Evolutionary conservation across 306 rosid genomes (phyloP), one percentile per base, ranked within the genome.

Genomic region (Argentina anserina): DNA sequence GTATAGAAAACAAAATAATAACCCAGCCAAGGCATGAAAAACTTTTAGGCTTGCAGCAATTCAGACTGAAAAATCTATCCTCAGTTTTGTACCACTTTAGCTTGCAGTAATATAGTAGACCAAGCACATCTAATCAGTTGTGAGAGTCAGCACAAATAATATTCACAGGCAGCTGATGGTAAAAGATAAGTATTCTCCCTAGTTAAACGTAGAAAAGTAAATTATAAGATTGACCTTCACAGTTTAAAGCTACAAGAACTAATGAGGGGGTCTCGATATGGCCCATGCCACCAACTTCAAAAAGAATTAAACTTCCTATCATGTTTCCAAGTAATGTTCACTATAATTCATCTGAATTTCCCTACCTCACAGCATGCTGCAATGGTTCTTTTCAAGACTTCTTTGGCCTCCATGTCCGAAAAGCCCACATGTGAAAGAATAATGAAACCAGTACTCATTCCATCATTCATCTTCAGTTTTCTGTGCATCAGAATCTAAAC

Each of bases 401-500:
- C 7, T 33, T 67, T 40, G 8, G 53, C 56, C 0, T 23, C 49
- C 46, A 23, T 9, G 3, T 20, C 4, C 18, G 17, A 14, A 26
- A 1, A 26, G 21, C 46, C 23, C 66, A 49, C 43, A 2, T 28
- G 14, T 34, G 21, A 5, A 50, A 6, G 17, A 29, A 6, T 36
- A 60, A 36, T 33, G 28, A 58, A 58, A 21, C 9, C 9, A 5
- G 65, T 29, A 21, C 36, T 53, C 53, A 56, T 56, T 25, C 29
- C 52, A 39, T 43, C 64, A 47, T 33, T 60, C 45, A 21, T 43
- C 76, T 23, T 29, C 25, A 17, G 18, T 17, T 20, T 28, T 29
- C 4, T 47, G 33, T 18, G 76, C 65, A 69, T 79, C 80, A 36
- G 47, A 68, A 67, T 70, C 84, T 28, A 77, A 65, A 69, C 77